Base-by-base conservation (phyloP, 192 early-diverging fungal genomes). In the Coemansia sp. region DNA sequence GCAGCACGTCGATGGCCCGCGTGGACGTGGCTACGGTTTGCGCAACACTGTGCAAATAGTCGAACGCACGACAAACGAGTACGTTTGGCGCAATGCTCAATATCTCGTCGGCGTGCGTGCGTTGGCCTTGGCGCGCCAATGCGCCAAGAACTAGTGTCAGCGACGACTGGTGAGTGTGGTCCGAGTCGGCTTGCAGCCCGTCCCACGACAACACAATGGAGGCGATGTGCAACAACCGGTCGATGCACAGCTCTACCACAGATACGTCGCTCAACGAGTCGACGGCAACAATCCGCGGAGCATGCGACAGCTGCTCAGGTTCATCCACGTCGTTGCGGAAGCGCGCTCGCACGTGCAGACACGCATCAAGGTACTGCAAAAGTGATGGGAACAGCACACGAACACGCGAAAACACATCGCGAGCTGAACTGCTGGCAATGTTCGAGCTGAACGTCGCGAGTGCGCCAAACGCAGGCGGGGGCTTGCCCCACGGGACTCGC, bases 381-480 rank as follows among this genome's bases (percentile, higher is more conserved):
- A 80, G 57, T 19, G 77, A 65, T 10, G 77, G 77, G n/a, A 80
- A 34, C n/a, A 80, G 28, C 36, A 80, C 49, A 2, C 34, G 31
- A 34, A 34, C 31, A 8, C 31, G 31, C 6, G 31, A 34, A 40
- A 66, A 62, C 4, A 79, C 47, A 10, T 70, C 65, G 20, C 49
- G 26, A 20, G 77, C 68, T n/a, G 71, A 54, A 65, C 65, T 57
- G 25, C 61, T 59, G 1, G 64, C 22, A 9, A 71, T 71, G 48
- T 69, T 74, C 17, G 77, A 80, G 38, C 71, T 59, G 40, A 80
- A 80, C 26, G 77, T 80, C 3, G 77, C 77, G 17, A 67, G 49
- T 9, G 51, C 14, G 23, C 68, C 60, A 46, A 42, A 54, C 38
- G 47, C 36, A 5, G 57, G 31, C 21, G 5, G 37, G n/a, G 8